Evolutionary conservation across 306 rosid species (phyloP), one percentile per base, ranked within the genome.

Genomic region (Cucumis cinereus): DNA sequence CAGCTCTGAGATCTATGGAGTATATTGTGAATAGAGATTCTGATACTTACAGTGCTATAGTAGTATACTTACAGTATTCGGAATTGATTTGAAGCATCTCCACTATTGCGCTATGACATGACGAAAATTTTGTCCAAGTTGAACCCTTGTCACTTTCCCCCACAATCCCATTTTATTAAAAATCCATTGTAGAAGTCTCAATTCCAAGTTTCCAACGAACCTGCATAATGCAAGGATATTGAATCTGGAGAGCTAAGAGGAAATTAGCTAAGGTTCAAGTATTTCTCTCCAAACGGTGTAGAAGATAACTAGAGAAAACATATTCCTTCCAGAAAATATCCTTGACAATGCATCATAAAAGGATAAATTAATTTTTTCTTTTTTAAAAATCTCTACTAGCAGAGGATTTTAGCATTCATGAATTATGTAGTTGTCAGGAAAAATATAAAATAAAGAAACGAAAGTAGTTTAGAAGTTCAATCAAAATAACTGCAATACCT

Each of bases 401-500:
- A 43, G 3, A 43, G 49, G 49, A 9, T 43, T 3, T 45, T 45
- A 4, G 50, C 16, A 45, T 45, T 45, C 50, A 45, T 45, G 50
- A 45, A 45, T 12, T 12, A 11, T 49, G 1, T 13, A 49, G 54
- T 14, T 14, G 54, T 3, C 54, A 49, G n/a, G 19, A 49, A 49
- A 49, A 49, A 49, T 49, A 15, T 49, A 6, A 49, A 3, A 14
- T 19, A 13, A 14, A 49, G 54, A 49, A 49, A 49, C 54, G 10
- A 52, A 52, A 52, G 56, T 17, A 52, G 56, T 52, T 52, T 52
- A 8, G 55, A 20, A 17, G 56, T 54, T 54, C 59, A 19, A n/a
- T 54, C 26, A 54, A n/a, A 75, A 71, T 22, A 13, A 5, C 10
- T 57, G 71, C 53, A 77, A 54, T 84, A 93, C 98, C 98, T 91